These are phyloP conservation scores for Taphrina betulina DNA, from an alignment of 1,139 yeast species.

Conservation along the genomic window DNA sequence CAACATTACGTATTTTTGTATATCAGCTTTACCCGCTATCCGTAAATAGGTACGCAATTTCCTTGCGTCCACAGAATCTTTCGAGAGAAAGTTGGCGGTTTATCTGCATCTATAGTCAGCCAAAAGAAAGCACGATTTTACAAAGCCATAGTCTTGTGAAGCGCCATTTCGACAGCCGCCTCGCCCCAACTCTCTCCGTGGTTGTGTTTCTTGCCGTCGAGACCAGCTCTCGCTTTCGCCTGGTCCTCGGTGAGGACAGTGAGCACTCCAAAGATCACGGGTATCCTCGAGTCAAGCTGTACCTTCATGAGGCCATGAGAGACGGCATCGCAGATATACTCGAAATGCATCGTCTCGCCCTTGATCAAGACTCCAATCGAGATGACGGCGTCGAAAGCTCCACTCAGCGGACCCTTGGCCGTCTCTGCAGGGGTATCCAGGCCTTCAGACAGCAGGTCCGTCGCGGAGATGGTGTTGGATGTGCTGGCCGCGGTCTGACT, in stretches of 20 bases:
- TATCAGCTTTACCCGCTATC: no score
- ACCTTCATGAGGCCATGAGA: slow-evolving; percentile 81
- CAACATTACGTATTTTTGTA: no score
- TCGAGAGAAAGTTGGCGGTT: no score
- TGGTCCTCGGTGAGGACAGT: slow-evolving; percentile 93
- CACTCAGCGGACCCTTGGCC: slow-evolving; percentile 46
- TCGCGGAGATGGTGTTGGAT: slow-evolving; percentile 20
- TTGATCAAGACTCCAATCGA: slow-evolving; percentile 94
- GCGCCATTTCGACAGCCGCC: slow-evolving; percentile 52
- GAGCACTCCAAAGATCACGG: slow-evolving; percentile 88
- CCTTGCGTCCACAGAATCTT: no score
- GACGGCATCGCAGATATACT: slow-evolving; percentile 88
- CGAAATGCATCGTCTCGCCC: slow-evolving; percentile 98
- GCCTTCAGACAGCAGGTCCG: slow-evolving; percentile 25
- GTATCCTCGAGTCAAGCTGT: slow-evolving; percentile 67
- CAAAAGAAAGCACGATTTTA: neutral
- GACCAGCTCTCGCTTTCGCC: slow-evolving; percentile 91
- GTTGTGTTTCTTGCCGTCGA: slow-evolving; percentile 73
- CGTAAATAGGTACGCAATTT: no score
- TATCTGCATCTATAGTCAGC: no score
- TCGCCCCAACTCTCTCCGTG: slow-evolving; percentile 99
- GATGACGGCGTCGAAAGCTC: slow-evolving; percentile 72
- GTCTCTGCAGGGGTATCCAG: slow-evolving; percentile 21
- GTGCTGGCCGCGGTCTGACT: slow-evolving; percentile 22
- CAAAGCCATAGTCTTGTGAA: slow-evolving; percentile 4